Base-by-base conservation (phyloP, 2,329 filamentous ascomycete species). In the Alternaria gansuensis region DNA sequence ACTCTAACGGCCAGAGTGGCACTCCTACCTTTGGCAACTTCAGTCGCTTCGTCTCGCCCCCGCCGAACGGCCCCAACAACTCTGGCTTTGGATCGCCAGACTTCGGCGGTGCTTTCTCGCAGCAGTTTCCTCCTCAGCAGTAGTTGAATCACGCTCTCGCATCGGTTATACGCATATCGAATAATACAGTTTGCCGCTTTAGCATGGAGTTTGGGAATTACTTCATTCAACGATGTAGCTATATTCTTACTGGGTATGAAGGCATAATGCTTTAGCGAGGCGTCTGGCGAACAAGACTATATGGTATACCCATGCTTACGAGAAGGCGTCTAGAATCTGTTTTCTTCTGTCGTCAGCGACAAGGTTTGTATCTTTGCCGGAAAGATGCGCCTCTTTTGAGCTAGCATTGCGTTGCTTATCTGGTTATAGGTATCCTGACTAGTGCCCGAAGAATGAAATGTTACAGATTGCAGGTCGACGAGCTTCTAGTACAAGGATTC, bases 231-330 rank as follows among this genome's bases (percentile, higher is more conserved):
- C 39, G 34, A 39, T 29, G n/a, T 37, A 43, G 14, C 29, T 39
- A 51, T 34, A 24, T 41, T 28, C 33, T 44, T 53, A 54, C 44
- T 50, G 40, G 57, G 49, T 24, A 54, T 50, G 45, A 40, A 52
- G 17, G 41, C 39, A 50, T 31, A 44, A 23, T 54, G 14, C 44
- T 51, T 63, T 62, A 62, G 61, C 61, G 49, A 49, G 61, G 61
- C 61, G 61, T 63, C 59, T 56, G 58, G 61, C 51, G 59, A 52
- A 52, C 33, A 45, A 21, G n/a, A 48, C 36, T 41, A 40, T 11
- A 57, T 41, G 54, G 43, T 50, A 54, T 58, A 58, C 46, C 52
- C 34, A 51, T 51, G 52, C 48, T 36, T 34, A 55, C 36, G 48
- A 56, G 28, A 31, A 46, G 54, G 57, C 23, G 40, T 51, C 53